Base-by-base conservation (phyloP, 306 rosid species). In the Carpinus viminea region DNA sequence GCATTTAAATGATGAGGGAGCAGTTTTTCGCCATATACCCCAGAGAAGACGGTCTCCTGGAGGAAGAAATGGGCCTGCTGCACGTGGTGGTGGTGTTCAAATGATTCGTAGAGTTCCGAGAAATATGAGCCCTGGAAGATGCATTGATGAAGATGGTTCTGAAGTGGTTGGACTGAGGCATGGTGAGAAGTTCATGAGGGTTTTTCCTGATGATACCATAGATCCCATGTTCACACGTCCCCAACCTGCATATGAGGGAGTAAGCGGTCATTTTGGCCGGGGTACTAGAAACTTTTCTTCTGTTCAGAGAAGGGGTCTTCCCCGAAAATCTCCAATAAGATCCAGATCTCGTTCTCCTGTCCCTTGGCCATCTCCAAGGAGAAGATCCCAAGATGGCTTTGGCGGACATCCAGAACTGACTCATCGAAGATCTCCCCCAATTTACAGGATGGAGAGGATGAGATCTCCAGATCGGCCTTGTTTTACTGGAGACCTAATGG, bases 261-360 rank as follows among this genome's bases (percentile, higher is more conserved):
- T 73, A 73, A 89, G 81, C 62, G 86, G 91, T 70, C 90, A 88
- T 72, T 94, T 87, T 87, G 47, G 80, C 15, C 86, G 91, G 70
- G 96, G 96, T 16, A 79, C 78, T 76, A 85, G 92, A 81, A 91
- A 72, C 73, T 91, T 88, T 71, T 79, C 93, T 77, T 81, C 92
- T 66, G 81, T 88, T 51, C 98, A 86, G 80, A 85, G 93, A 81
- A 88, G 92, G 78, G 87, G 87, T 28, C 73, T 68, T 82, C 87
- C 89, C 9, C 87, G 81, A 73, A 93, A 87, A 83, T 95, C 97
- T 2, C 98, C 98, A 21, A 83, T 91, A 74, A 85, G 89, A 79
- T 85, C 97, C 4, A 82, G 97, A 77, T 85, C 90, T 80, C 97
- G 97, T 65, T 91, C 98, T 54, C 97, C 97, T 28, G 88, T 87